Percentiles rank a stretch among this genome's conserved stretches.
These are phyloP conservation scores for Boletus semigastroideus DNA, from an alignment of 1,284 basidiomycete genomes.

Conservation along the genomic window DNA sequence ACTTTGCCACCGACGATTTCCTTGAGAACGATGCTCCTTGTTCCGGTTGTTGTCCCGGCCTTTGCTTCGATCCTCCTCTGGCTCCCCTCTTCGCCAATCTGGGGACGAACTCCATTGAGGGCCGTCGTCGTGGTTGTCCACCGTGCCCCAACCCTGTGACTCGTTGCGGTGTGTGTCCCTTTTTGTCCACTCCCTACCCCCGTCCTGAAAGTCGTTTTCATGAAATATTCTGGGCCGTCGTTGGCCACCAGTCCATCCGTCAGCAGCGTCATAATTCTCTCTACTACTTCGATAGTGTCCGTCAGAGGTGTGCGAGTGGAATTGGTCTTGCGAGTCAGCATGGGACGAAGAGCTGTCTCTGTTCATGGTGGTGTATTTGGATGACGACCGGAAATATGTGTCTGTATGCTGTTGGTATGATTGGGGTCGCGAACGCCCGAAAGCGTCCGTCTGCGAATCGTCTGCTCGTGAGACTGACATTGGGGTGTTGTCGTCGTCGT, in stretches of 20 bases:
- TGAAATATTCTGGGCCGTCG: constrained; percentile 42
- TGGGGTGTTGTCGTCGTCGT: constrained; percentile 47
- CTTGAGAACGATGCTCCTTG: constrained; percentile 28
- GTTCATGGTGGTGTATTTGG: constrained; percentile 44
- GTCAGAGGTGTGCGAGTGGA: constrained; percentile 46
- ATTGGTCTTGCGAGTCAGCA: constrained; percentile 52
- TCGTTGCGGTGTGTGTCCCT: constrained; percentile 44
- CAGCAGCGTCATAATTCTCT: constrained; percentile 47
- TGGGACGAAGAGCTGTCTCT: constrained; percentile 53
- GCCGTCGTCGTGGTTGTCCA: constrained; percentile 40
- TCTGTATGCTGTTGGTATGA: constrained; percentile 49
- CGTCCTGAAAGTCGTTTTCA: constrained; percentile 40
- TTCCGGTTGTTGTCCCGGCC: constrained; percentile 30
- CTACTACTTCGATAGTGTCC: constrained; percentile 48
- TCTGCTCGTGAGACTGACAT: constrained; percentile 47
- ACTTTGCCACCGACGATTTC: constrained; percentile 35
- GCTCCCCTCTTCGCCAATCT: constrained; percentile 35
- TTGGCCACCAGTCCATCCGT: constrained; percentile 43
- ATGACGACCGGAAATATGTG: constrained; percentile 46
- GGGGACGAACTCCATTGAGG: constrained; percentile 38
- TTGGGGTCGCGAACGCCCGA: constrained; percentile 38
- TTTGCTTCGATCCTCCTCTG: constrained; percentile 32
- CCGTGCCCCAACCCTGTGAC: constrained; percentile 38
- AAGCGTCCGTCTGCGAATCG: constrained; percentile 44
- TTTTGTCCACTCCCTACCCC: constrained; percentile 45